Evolutionary conservation across 2,329 filamentous ascomycete genomes (phyloP), one percentile per base, ranked within the genome.

Genomic region (Aspergillus awamori): DNA sequence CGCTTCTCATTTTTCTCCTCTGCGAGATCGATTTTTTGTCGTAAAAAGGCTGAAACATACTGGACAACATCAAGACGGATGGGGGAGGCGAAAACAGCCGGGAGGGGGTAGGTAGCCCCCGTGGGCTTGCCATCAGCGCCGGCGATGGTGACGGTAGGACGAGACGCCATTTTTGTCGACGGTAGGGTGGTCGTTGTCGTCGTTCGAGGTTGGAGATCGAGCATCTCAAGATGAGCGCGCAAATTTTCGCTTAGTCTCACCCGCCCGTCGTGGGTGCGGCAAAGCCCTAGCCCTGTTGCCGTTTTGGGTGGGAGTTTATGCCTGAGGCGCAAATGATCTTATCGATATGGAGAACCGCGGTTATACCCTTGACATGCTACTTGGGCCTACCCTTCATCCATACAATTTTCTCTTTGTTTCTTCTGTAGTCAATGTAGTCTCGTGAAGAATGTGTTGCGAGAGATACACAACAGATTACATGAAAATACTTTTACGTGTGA

Each of bases 1-100:
- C 28, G 51, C 28, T 26, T 26, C 43, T 11, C 33, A 22, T 33
- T 51, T 54, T 64, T 60, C 49, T 49, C 59, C 59, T 58, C 60
- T 59, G 59, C 61, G 41, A 45, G 30, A 26, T 57, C 64, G 30
- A 24, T n/a, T 58, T 38, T 8, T 45, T 45, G 51, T 49, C 26
- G 28, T 33, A 45, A 43, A 57, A 48, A 53, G 52, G 45, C 56
- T 22, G 59, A 36, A 62, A 73, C 90, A 83, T 93, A 90, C 88
- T 98, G 94, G 80, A 99, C 95, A 81, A 99, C 97, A 85, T 99
- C 95, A 78, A 93, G 91, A 82, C 95, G 94, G 87, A 99, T 98
- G 75, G 95, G 95, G 75, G 91, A 88, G 83, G 88, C 88, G 91
- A 99, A 99, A 85, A 99, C 94, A 83, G 92, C 89, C 79, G 96